Base-by-base conservation (phyloP, 2,329 filamentous ascomycete species). In the Colletotrichum magnum region DNA sequence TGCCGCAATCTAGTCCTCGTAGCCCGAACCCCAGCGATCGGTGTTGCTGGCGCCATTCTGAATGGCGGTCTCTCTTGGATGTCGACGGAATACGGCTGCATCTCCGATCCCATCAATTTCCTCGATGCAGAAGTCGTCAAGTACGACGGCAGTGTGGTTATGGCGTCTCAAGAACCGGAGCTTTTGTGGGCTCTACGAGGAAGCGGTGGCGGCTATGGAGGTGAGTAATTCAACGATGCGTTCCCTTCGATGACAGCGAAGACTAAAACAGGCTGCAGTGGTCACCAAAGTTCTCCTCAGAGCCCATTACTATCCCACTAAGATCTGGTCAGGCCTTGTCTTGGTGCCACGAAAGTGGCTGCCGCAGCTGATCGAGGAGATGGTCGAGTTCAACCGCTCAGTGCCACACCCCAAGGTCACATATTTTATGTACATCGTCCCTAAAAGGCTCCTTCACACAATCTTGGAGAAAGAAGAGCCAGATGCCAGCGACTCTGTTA, bases 21-120 rank as follows among this genome's bases (percentile, higher is more conserved):
- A 10, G 64, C 64, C 18, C 58, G 58, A 3, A 67, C 64, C 5
- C 64, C 58, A 3, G 45, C 58, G 3, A 67, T 62, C 10, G 64
- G 58, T 15, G 64, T 67, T 21, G 36, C 58, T 4, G 64, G 58
- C 5, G 36, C 64, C 9, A 63, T 63, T 6, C 21, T 67, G 16
- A 63, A 63, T 9, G 58, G 58, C 15, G 58, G 64, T 4, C 32
- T 63, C 21, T 67, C 51, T 3, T 67, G 64, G 51, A 63, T 67
- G 64, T 63, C 51, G 4, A 39, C 64, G 0, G 64, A 68, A 15
- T 58, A 58, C 9, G 65, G 65, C 18, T 62, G 53, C 1, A 64
- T 64, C 24, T 53, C 60, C 18, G 65, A 68, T 15, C 65, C 65
- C 15, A 26, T 68, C 59, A 63, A 68, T 10, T 64, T 64, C 7